A percentile compares a stretch with the other conserved stretches of the same genome.
Evolutionary conservation across 2,329 filamentous ascomycete genomes (phyloP).

Genomic region (Claviceps sp.): DNA sequence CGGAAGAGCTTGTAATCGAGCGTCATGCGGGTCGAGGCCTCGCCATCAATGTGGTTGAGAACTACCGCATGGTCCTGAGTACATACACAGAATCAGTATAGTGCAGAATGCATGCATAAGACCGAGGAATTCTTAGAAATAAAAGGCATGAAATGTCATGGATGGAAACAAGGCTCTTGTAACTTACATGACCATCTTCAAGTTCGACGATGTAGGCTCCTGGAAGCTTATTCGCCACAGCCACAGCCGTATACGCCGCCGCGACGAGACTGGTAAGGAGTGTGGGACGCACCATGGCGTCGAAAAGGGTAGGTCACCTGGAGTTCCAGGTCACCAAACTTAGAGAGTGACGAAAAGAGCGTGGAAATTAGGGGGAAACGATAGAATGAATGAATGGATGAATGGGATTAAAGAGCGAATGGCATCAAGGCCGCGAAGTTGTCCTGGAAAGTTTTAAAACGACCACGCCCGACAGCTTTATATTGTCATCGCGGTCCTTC

Average conservation of each 20-base stretch:
- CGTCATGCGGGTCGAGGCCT: conserved; percentile 30
- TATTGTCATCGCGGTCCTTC: not conserved
- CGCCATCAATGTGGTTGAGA: conserved; percentile 1
- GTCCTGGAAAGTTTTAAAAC: too few relatives aligned
- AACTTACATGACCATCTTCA: conserved; percentile 31
- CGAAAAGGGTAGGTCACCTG: not conserved
- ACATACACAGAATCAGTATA: too few relatives aligned
- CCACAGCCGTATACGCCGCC: conserved; percentile 15
- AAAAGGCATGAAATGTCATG: not conserved
- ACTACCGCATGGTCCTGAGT: conserved; percentile 3
- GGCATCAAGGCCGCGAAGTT: not conserved
- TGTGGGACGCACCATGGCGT: conserved; percentile 7
- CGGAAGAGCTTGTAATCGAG: conserved; percentile 39
- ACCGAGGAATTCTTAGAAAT: not conserved
- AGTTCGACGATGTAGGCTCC: conserved; percentile 42
- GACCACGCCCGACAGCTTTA: not conserved
- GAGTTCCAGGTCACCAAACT: not conserved
- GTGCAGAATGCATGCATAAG: too few relatives aligned
- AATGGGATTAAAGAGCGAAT: not conserved
- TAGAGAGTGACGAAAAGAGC: not conserved
- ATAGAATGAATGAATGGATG: not conserved
- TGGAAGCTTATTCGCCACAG: conserved; percentile 21
- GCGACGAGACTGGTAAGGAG: conserved; percentile 7
- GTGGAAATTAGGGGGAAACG: not conserved
- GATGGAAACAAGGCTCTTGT: not conserved